phyloP scores from a whole-genome alignment of 441 rosid genomes.

The Codiaeum variegatum region DNA sequence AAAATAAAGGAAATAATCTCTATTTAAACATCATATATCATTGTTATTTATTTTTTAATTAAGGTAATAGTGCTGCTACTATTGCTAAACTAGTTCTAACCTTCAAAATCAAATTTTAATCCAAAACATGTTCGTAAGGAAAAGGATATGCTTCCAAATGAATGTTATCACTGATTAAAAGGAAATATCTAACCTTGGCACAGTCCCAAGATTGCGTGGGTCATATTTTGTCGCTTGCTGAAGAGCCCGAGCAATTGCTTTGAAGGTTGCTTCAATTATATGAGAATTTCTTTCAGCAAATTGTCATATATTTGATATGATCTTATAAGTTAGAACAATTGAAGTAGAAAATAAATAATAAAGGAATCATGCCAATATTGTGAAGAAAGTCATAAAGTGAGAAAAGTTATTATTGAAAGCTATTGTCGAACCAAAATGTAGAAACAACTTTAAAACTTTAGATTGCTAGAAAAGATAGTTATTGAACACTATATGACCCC shows the following conservation, averaged over 20 bases:
- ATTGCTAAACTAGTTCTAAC: neutral
- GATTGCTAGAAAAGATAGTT: neutral
- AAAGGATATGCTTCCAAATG: neutral
- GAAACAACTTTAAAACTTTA: neutral
- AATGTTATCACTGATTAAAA: constrained; percentile 8
- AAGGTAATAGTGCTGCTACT: neutral
- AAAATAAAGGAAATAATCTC: neutral
- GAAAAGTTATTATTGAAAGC: neutral
- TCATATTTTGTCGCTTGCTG: constrained; percentile 84
- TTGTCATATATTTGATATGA: constrained; percentile 33
- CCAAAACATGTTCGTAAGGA: neutral
- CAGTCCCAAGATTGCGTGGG: constrained; percentile 71
- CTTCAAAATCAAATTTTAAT: neutral
- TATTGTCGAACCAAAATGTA: constrained; percentile 1
- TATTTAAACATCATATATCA: neutral
- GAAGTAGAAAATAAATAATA: neutral
- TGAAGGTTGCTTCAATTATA: constrained; percentile 93
- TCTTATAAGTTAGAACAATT: neutral
- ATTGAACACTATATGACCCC: neutral
- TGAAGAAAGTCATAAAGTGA: constrained; percentile 7
- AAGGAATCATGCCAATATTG: neutral
- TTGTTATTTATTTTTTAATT: neutral
- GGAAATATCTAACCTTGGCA: constrained; percentile 61
- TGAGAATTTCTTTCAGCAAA: constrained; percentile 90
- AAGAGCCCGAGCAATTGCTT: constrained; percentile 94